These are phyloP conservation scores for Russula emetica DNA, from an alignment of 768 basidiomycete genomes.

Conservation along the genomic window DNA sequence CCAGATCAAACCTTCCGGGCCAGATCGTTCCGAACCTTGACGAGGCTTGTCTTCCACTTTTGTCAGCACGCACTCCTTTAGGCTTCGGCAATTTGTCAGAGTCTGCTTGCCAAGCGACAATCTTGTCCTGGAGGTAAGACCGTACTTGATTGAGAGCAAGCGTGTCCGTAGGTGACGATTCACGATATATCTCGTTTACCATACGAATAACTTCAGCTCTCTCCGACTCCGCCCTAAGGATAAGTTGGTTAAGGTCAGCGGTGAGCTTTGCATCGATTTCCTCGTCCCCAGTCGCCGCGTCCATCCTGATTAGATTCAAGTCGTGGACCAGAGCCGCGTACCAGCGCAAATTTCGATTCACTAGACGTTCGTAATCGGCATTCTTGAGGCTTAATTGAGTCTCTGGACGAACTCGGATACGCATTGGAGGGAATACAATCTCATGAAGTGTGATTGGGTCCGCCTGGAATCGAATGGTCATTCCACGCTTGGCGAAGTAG, in stretches of 20 bases:
- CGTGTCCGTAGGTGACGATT: slow-evolving; percentile 78
- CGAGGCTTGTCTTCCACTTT: slow-evolving; percentile 47
- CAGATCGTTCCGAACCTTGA: slow-evolving; percentile 71
- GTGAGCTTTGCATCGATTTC: slow-evolving; percentile 60
- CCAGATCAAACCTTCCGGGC: slow-evolving; percentile 56
- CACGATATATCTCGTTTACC: slow-evolving; percentile 76
- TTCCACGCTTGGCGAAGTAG: slow-evolving; percentile 78
- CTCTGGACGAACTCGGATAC: slow-evolving; percentile 81
- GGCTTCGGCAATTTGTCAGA: slow-evolving; percentile 81
- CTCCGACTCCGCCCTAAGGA: slow-evolving; percentile 70
- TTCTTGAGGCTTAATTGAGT: slow-evolving; percentile 89
- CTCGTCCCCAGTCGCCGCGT: slow-evolving; percentile 76
- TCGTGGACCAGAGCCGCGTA: slow-evolving; percentile 73
- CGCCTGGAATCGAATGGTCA: slow-evolving; percentile 85
- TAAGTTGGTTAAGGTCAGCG: slow-evolving; percentile 59
- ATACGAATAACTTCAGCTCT: slow-evolving; percentile 65
- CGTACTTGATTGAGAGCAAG: slow-evolving; percentile 83
- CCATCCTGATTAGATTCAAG: slow-evolving; percentile 69
- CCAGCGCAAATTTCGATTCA: slow-evolving; percentile 68
- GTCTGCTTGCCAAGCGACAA: slow-evolving; percentile 95
- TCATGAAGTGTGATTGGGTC: slow-evolving; percentile 82
- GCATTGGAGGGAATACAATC: slow-evolving; percentile 83
- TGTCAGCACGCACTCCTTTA: slow-evolving; percentile 49
- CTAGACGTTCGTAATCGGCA: slow-evolving; percentile 74
- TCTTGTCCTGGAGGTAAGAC: slow-evolving; percentile 83